Evolutionary conservation across 1,284 basidiomycete species (phyloP), one percentile per base, ranked within the genome.

Genomic region (Fistulinella cinereoalba): DNA sequence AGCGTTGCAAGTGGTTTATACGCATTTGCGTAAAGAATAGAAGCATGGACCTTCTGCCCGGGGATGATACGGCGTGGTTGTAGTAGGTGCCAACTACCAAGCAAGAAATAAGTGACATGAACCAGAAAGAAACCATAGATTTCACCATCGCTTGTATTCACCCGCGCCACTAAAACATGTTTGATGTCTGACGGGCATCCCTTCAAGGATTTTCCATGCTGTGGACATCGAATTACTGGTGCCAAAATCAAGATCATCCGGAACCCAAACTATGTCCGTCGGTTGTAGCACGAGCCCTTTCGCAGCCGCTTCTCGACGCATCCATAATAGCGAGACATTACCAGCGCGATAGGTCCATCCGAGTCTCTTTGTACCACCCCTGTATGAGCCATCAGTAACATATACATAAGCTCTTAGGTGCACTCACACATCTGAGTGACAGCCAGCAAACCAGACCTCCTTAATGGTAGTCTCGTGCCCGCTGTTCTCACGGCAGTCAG

Each of bases 1-100:
- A 63, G 33, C 3, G 51, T 53, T 9, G 62, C 64, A 8, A 12
- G 40, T 13, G 63, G 65, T 22, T 43, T 46, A 32, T 63, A 67
- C 4, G 45, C 39, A 3, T 56, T 63, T 6, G 52, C 55, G 44
- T 52, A 66, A 12, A 67, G 27, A 34, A 63, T 41, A 0, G 61
- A 67, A 13, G 57, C 65, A 13, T 63, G 61, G 2, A 65, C 36
- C 28, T 61, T 63, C 43, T 67, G 61, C 15, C 62, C 61, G 1
- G 61, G 62, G 37, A 62, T 58, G 29, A 62, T 64, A 23, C 57
- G 55, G 22, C 61, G 61, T 22, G 59, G 50, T 37, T 58, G 47
- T 7, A 34, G 3, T 13, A 29, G 41, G 34, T 63, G 65, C 24
- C 5, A 29, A 15, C 63, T 67, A 29, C n/a, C 18, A 11, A 24